These are phyloP conservation scores for Hemisphaericaspora xylanilytica DNA, from an alignment of 1,139 yeast species.

Conservation along the genomic window DNA sequence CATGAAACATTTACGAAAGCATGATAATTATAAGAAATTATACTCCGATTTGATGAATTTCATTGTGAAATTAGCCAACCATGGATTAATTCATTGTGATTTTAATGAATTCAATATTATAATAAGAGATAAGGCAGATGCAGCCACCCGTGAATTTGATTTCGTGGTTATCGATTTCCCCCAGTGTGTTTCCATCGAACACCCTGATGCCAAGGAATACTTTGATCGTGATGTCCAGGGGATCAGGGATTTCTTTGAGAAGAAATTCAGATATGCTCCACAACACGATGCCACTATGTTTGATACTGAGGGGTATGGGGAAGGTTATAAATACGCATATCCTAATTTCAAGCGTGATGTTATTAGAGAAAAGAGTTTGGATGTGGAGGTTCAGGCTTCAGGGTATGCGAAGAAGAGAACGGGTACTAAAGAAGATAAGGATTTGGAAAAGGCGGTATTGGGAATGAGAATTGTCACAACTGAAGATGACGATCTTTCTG, in stretches of 20 bases:
- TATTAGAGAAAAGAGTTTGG: slow-evolving; percentile 63
- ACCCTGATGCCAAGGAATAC: slow-evolving; percentile 80
- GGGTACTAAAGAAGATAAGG: slow-evolving; percentile 49
- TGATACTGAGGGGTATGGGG: slow-evolving; percentile 77
- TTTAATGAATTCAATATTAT: slow-evolving; percentile 94
- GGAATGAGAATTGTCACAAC: slow-evolving; percentile 50
- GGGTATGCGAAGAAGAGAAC: slow-evolving; percentile 77
- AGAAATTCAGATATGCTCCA: slow-evolving; percentile 74
- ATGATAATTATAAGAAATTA: slow-evolving; percentile 63
- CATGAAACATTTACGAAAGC: slow-evolving; percentile 77
- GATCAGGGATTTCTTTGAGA: slow-evolving; percentile 75
- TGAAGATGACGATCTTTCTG: slow-evolving; percentile 33
- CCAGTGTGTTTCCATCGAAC: slow-evolving; percentile 93
- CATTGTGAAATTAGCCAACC: slow-evolving; percentile 76
- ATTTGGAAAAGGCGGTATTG: slow-evolving; percentile 72
- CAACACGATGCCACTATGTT: slow-evolving; percentile 61
- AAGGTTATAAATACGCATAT: slow-evolving; percentile 71
- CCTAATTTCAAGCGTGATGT: slow-evolving; percentile 82
- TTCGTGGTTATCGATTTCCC: slow-evolving; percentile 97
- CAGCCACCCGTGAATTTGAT: slow-evolving; percentile 51
- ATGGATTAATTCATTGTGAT: slow-evolving; percentile 95
- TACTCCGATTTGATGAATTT: slow-evolving; percentile 86
- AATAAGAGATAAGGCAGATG: slow-evolving; percentile 62
- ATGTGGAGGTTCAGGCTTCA: slow-evolving; percentile 83
- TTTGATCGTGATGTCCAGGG: slow-evolving; percentile 93